Percentiles rank a stretch among this genome's conserved stretches.
phyloP scores from a whole-genome alignment of 2,329 filamentous ascomycete species.

The Ceratocystiopsis sp. region DNA sequence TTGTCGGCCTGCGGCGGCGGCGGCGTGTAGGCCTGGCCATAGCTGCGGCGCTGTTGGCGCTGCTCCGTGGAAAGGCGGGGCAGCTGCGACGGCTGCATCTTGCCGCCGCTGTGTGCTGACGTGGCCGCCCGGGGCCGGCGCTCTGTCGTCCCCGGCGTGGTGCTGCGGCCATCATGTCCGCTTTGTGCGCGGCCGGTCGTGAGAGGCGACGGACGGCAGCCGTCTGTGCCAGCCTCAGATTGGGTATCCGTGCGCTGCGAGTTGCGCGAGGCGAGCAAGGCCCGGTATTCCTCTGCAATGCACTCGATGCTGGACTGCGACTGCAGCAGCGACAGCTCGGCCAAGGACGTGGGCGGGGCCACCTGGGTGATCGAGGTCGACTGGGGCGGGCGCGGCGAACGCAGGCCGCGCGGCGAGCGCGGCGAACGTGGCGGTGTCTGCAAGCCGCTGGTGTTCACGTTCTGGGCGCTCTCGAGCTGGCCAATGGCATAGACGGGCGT shows the following conservation, averaged over 20 bases:
- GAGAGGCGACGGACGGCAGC: too few species aligned
- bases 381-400: too few species aligned
- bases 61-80: neutral
- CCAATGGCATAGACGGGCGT: slow-evolving; percentile 33
- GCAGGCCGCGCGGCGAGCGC: neutral
- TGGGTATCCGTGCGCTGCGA: slow-evolving; percentile 10
- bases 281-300: slow-evolving; percentile 34
- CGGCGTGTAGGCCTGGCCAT: slow-evolving; percentile 4
- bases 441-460: neutral
- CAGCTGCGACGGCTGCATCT: neutral
- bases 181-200: too few species aligned
- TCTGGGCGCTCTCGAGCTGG: slow-evolving; percentile 24
- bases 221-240: neutral
- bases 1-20: slow-evolving; percentile 15
- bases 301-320: slow-evolving; percentile 25
- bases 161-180: too few species aligned
- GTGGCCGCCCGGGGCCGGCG: too few species aligned
- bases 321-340: slow-evolving; percentile 6
- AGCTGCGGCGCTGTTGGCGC: neutral
- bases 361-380: too few species aligned
- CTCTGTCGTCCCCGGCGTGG: too few species aligned
- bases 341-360: neutral
- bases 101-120: neutral
- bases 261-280: slow-evolving; percentile 24
- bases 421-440: slow-evolving; percentile 5